Conservation (phyloP, 345 rosid species). For the Angophora floribunda region DNA sequence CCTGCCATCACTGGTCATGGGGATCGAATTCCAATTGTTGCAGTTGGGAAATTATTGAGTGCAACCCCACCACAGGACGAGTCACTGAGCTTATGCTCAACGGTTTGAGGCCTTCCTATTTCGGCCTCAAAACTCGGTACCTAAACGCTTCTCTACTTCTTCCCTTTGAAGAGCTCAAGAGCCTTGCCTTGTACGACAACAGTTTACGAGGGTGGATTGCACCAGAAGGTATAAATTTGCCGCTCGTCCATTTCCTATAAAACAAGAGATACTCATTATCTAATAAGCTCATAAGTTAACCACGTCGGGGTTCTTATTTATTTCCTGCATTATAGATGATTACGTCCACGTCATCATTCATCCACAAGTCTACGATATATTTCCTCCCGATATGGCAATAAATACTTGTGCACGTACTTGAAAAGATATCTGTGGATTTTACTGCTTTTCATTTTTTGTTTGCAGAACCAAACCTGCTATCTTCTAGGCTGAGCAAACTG, state of each 20-base stretch:
- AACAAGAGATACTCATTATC: background rate
- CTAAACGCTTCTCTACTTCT: background rate
- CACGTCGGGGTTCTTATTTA: rapidly evolving
- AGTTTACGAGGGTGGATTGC: background rate
- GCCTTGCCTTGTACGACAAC: rapidly evolving
- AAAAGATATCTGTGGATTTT: rapidly evolving
- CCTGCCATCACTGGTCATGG: rapidly evolving
- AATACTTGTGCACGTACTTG: rapidly evolving
- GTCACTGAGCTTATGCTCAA: background rate
- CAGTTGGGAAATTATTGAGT: rapidly evolving
- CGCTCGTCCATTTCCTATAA: rapidly evolving
- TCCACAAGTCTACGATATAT: rapidly evolving
- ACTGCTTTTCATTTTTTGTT: background rate
- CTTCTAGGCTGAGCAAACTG: background rate
- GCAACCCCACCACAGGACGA: background rate
- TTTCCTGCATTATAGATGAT: background rate
- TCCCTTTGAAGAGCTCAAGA: background rate
- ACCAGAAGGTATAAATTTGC: background rate
- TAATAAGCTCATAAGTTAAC: background rate
- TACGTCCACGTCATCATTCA: rapidly evolving
- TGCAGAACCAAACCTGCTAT: too few species aligned
- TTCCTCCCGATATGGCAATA: rapidly evolving
- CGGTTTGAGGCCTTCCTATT: rapidly evolving
- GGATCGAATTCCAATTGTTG: background rate
- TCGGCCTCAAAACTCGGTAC: background rate